Evolutionary conservation across 2,329 filamentous ascomycete species (phyloP).

Genomic region (Ophiostoma sp.): DNA sequence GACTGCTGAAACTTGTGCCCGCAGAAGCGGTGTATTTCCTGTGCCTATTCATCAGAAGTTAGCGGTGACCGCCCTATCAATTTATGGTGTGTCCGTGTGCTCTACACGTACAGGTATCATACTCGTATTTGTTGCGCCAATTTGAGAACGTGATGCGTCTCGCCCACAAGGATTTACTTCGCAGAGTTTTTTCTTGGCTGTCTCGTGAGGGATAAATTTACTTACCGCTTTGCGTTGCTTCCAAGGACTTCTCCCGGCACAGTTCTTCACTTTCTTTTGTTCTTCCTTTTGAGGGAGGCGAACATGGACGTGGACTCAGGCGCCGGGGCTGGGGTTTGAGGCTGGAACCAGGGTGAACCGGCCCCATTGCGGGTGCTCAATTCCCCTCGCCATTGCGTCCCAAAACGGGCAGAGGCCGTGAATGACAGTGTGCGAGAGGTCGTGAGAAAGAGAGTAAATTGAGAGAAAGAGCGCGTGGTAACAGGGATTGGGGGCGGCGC

Average conservation of each 20-base stretch:
- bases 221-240: background rate
- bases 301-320: background rate
- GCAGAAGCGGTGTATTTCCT: constrained; percentile 5
- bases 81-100: background rate
- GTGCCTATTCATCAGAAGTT: background rate
- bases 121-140: background rate
- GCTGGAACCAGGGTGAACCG: constrained; percentile 9
- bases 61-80: background rate
- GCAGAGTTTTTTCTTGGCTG: constrained; percentile 1
- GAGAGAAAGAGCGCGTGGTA: background rate
- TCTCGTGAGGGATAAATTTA: background rate
- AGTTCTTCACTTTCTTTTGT: background rate
- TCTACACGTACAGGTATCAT: background rate
- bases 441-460: background rate
- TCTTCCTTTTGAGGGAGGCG: background rate
- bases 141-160: background rate
- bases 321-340: constrained; percentile 3
- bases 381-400: background rate
- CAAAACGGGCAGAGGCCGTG: background rate
- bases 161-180: background rate
- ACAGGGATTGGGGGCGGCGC: background rate
- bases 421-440: background rate
- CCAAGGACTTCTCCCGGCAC: background rate
- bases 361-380: background rate
- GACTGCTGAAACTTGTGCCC: background rate